phyloP scores from a whole-genome alignment of 495 filamentous ascomycete species.

The Hypoxylon rickii region DNA sequence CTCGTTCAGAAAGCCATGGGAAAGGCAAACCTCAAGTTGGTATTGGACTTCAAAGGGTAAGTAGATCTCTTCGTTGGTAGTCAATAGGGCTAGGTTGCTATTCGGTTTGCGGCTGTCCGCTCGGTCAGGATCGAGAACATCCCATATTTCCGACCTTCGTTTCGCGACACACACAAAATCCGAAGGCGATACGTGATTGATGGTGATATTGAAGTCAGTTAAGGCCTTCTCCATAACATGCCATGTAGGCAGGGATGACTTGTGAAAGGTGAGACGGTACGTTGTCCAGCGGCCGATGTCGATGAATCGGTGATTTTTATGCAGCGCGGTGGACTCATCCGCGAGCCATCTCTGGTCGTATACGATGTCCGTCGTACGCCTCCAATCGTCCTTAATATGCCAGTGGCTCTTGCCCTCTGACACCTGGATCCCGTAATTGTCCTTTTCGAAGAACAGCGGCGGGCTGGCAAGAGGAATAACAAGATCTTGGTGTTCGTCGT shows the following conservation, averaged over 20 bases:
- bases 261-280: slow-evolving; percentile 60
- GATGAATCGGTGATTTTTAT: slow-evolving; percentile 61
- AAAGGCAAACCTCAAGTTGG: slow-evolving; percentile 91
- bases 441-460: slow-evolving; percentile 65
- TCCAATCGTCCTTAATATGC: slow-evolving; percentile 73
- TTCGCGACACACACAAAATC: too few species aligned
- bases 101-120: too few species aligned
- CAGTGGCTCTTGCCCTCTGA: slow-evolving; percentile 57
- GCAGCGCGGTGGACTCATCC: slow-evolving; percentile 56
- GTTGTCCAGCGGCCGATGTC: slow-evolving; percentile 83
- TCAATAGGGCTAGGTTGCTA: slow-evolving; percentile 43
- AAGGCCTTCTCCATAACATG: slow-evolving; percentile 57
- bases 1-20: slow-evolving; percentile 77
- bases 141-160: too few species aligned
- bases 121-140: too few species aligned
- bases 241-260: slow-evolving; percentile 40
- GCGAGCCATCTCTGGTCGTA: slow-evolving; percentile 50
- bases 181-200: slow-evolving; percentile 42
- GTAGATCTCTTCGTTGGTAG: slow-evolving; percentile 41
- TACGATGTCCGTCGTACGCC: slow-evolving; percentile 71
- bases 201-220: slow-evolving; percentile 72
- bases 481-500: slow-evolving; percentile 45
- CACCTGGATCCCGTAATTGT: slow-evolving; percentile 48
- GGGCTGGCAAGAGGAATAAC: slow-evolving; percentile 67
- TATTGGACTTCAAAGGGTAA: slow-evolving; percentile 80